Base-by-base conservation (phyloP, 1,284 basidiomycete genomes). In the Trichosporon inkin region DNA sequence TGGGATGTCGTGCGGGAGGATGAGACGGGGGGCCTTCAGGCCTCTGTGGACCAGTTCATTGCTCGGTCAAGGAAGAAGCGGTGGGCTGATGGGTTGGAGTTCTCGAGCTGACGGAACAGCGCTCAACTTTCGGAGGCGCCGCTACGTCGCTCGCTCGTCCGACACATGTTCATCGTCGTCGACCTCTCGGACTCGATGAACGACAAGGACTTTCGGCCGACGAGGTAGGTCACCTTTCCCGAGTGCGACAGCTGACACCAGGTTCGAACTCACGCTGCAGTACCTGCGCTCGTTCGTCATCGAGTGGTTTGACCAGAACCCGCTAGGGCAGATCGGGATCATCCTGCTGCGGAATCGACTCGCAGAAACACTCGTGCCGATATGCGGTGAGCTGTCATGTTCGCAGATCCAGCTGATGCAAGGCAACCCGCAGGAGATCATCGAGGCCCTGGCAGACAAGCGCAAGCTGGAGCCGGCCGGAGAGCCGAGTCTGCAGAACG, bases 301-400 rank as follows among this genome's bases (percentile, higher is more conserved):
- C 8, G 95, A 99, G 75, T 99, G 95, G 91, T 99, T 98, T 78
- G 96, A 99, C 78, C 96, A 99, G 79, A 99, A 99, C 71, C 95
- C 95, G 0, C 83, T 99, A 17, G 93, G 95, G n/a, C 95, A 99
- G 63, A 88, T 96, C 63, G 92, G 90, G 4, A 80, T 95, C 28
- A 89, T 95, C n/a, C 88, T 89, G 8, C 91, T 98, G 85, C 83
- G 93, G 19, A 86, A 89, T 54, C 90, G 93, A 0, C 76, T 94
- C 34, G 91, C 91, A 0, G 92, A 96, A 74, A 84, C 90, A 2
- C 80, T 96, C 39, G 85, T 89, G 1, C 89, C 91, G 61, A 90
- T 96, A 86, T 88, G 91, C 68, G 91, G 92, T 90, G 70, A 59
- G 84, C 70, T 56, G 17, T 14, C 10, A 10, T 13, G 6, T 17